Percentiles rank a stretch among this genome's conserved stretches.
Evolutionary conservation across 1,284 basidiomycete genomes (phyloP).

Genomic region (Stereum hirsutum): DNA sequence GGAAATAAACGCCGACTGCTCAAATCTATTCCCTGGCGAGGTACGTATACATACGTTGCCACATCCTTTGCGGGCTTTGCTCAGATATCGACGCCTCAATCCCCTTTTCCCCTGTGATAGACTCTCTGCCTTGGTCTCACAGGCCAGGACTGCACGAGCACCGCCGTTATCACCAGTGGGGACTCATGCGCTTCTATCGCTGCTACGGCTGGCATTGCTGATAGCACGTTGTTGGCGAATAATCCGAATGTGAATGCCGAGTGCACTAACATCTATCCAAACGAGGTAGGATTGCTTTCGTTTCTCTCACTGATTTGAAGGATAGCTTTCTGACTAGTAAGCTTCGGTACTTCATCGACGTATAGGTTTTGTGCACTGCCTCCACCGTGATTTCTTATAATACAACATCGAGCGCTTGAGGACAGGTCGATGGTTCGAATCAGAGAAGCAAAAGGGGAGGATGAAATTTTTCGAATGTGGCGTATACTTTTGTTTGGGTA

Average conservation of each 20-base stretch:
- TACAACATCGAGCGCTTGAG: no score
- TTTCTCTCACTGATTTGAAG: no score
- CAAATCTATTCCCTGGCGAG: conserved; percentile 39
- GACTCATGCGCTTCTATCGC: conserved; percentile 34
- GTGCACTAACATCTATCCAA: conserved; percentile 40
- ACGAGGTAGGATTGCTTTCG: no score
- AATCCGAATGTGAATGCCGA: conserved; percentile 41
- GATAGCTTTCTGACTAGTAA: no score
- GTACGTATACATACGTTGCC: conserved; percentile 4
- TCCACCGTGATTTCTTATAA: no score
- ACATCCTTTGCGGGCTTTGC: not conserved
- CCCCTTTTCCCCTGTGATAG: conserved; percentile 5
- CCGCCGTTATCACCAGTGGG: conserved; percentile 31
- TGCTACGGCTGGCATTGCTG: conserved; percentile 22
- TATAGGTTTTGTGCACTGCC: no score
- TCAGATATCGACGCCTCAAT: not conserved
- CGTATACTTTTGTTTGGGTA: no score
- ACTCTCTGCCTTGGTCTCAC: conserved; percentile 34
- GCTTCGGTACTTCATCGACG: no score
- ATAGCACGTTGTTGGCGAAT: conserved; percentile 34
- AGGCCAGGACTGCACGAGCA: conserved; percentile 13
- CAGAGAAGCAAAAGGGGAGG: no score
- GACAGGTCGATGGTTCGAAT: no score
- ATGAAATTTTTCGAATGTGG: no score
- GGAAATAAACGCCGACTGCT: conserved; percentile 39